phyloP scores from a whole-genome alignment of 2,329 filamentous ascomycete species.

The Dactylellina sp. region DNA sequence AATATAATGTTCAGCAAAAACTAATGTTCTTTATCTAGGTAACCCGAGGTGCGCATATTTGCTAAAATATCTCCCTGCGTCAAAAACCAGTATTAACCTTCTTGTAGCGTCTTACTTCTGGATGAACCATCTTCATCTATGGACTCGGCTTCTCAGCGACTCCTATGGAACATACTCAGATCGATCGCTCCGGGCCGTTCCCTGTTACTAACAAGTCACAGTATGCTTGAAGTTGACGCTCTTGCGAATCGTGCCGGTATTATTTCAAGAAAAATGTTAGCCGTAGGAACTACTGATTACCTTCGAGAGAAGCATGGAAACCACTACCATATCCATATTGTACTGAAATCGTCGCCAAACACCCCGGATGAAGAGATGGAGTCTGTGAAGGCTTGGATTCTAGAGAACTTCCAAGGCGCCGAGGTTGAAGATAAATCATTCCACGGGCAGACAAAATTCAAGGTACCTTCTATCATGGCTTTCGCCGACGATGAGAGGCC shows the following conservation, averaged over 20 bases:
- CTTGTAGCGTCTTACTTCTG: conserved; percentile 81
- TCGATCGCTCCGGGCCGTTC: conserved; percentile 80
- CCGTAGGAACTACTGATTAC: conserved; percentile 79
- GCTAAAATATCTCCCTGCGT: background rate
- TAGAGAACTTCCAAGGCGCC: conserved; percentile 72
- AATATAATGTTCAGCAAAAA: too few species aligned
- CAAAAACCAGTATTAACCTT: conserved; percentile 14
- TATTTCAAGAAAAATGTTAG: conserved; percentile 85
- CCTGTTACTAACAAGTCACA: conserved; percentile 89
- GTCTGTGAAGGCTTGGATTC: conserved; percentile 75
- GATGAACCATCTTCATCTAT: conserved; percentile 91
- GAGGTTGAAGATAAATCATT: conserved; percentile 78
- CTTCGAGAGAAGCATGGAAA: conserved; percentile 81
- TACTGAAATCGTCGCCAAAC: conserved; percentile 79
- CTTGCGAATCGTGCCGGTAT: conserved; percentile 86
- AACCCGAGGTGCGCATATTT: conserved; percentile 27
- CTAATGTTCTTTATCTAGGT: conserved; percentile 22
- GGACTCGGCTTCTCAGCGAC: conserved; percentile 87
- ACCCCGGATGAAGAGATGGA: conserved; percentile 77
- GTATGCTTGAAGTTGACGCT: conserved; percentile 94
- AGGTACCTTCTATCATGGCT: conserved; percentile 71
- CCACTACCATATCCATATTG: conserved; percentile 82
- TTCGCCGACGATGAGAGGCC: conserved; percentile 47
- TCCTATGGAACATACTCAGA: conserved; percentile 90
- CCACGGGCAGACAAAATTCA: conserved; percentile 89